phyloP scores from a whole-genome alignment of 371 early-diverging fungal species.

The Mucor mucedo region DNA sequence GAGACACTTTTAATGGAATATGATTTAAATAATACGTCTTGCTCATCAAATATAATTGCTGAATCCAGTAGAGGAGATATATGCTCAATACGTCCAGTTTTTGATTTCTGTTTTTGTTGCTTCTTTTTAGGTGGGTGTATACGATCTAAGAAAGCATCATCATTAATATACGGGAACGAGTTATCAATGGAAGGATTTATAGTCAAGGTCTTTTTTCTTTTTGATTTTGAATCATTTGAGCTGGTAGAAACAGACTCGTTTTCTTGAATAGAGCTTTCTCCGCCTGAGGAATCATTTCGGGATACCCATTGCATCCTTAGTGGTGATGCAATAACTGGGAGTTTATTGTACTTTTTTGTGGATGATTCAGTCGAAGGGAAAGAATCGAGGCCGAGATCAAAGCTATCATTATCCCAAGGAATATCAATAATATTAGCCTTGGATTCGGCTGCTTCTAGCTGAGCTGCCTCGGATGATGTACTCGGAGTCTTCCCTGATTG shows the following conservation, averaged over 20 bases:
- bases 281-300: not conserved
- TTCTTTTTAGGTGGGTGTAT: not conserved
- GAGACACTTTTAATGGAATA: not conserved
- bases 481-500: not conserved
- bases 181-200: not conserved
- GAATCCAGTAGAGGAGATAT: constrained; percentile 9
- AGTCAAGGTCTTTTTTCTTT: not conserved
- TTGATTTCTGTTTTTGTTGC: not conserved
- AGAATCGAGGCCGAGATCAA: constrained; percentile 18
- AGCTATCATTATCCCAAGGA: constrained; percentile 30
- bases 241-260: not conserved
- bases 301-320: constrained; percentile 22
- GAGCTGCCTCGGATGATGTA: not conserved
- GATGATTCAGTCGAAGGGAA: constrained; percentile 9
- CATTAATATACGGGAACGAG: constrained; percentile 8
- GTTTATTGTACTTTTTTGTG: constrained; percentile 3
- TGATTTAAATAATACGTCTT: constrained; percentile 9
- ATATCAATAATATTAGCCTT: not conserved
- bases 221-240: not conserved
- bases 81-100: not conserved
- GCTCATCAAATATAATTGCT: not conserved
- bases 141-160: constrained; percentile 2
- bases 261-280: not conserved
- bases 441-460: not conserved
- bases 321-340: constrained; percentile 18